phyloP scores from a whole-genome alignment of 129 eudicot genomes.

The Tagetes patula region DNA sequence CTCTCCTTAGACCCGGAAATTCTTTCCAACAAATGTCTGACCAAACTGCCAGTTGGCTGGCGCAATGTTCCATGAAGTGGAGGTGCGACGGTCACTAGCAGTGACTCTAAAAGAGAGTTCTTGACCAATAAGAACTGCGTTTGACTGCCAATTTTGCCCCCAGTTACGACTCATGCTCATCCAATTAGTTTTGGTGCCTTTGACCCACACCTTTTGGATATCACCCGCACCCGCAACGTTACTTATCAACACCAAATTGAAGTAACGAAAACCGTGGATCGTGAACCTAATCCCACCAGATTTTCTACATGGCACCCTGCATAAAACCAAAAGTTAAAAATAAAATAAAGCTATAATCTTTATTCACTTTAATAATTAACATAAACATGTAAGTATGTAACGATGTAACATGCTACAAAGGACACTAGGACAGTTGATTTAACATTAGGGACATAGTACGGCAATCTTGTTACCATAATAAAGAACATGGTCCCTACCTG shows the following conservation, averaged over 20 bases:
- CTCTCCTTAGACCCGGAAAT: neutral
- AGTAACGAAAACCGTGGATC: neutral
- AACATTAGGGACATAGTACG: neutral
- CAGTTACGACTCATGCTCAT: slow-evolving; percentile 1
- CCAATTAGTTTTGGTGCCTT: neutral
- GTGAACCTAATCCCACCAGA: neutral
- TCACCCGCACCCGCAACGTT: neutral
- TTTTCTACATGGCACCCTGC: slow-evolving; percentile 1
- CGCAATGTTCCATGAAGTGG: neutral
- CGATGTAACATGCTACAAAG: neutral
- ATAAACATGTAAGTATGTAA: neutral
- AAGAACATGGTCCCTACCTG: neutral
- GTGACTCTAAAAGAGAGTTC: neutral
- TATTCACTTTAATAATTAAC: neutral
- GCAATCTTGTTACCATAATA: neutral
- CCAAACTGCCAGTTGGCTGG: neutral
- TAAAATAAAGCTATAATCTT: neutral
- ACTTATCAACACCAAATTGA: neutral
- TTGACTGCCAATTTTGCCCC: slow-evolving; percentile 3
- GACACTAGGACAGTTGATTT: neutral
- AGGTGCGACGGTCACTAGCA: neutral
- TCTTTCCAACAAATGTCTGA: neutral
- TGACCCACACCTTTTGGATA: neutral
- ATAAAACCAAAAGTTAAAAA: neutral
- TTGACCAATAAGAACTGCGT: neutral